phyloP scores from a whole-genome alignment of 2,329 filamentous ascomycete species.

The Myriosclerotinia scirpicola region DNA sequence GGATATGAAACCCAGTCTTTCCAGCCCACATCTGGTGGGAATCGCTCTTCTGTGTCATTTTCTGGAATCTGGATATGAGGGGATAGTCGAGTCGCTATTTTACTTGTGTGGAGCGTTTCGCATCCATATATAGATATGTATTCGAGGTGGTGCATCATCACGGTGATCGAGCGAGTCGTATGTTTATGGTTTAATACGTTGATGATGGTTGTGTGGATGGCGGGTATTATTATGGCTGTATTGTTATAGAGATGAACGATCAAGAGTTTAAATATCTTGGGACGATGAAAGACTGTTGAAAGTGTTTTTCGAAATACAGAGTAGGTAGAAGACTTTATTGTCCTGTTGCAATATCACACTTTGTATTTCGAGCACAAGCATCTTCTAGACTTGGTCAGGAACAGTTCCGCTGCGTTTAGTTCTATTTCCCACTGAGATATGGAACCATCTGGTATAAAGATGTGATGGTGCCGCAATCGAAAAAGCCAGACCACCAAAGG shows the following conservation, averaged over 20 bases:
- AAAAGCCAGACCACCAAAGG: neutral
- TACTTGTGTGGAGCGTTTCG: neutral
- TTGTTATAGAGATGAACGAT: neutral
- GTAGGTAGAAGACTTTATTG: neutral
- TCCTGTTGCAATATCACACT: neutral
- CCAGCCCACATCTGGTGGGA: neutral
- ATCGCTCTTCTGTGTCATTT: neutral
- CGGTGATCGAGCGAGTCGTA: neutral
- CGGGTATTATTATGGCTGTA: neutral
- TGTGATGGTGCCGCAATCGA: neutral
- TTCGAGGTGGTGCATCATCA: neutral
- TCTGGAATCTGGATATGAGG: neutral
- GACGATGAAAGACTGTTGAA: neutral
- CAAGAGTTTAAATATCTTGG: neutral
- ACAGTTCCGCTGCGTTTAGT: neutral
- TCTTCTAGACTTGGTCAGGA: neutral
- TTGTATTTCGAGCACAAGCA: neutral
- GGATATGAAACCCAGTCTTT: slow-evolving; percentile 1
- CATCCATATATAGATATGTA: neutral
- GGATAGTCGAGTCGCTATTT: neutral
- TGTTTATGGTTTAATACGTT: neutral
- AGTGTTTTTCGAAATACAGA: neutral
- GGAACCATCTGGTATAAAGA: neutral
- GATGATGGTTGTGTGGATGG: neutral
- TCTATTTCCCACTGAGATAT: neutral